Evolutionary conservation across 176 grass and related monocot genomes (phyloP).

Genomic region (Themeda triandra): DNA sequence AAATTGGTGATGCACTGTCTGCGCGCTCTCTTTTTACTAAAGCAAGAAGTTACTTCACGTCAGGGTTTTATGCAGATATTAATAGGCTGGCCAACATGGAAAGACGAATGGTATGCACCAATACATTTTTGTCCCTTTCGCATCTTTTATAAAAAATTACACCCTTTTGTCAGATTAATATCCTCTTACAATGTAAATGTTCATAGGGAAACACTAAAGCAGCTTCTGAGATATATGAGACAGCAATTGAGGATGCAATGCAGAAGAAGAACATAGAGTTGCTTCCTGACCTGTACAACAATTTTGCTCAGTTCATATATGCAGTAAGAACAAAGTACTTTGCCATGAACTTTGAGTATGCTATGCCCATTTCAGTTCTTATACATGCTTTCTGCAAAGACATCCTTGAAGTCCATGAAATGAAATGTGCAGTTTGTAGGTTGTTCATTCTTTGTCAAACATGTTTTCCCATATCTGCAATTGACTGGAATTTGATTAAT

Average conservation of each 20-base stretch:
- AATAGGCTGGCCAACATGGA: conserved; percentile 90
- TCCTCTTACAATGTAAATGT: conserved; percentile 27
- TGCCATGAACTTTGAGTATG: conserved; percentile 2
- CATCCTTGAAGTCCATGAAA: conserved; percentile 10
- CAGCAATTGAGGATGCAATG: conserved; percentile 71
- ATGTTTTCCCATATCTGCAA: background rate
- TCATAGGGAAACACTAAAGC: conserved; percentile 73
- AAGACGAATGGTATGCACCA: conserved; percentile 71
- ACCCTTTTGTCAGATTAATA: conserved; percentile 7
- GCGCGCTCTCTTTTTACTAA: conserved; percentile 65
- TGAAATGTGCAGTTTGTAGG: background rate
- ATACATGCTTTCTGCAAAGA: conserved; percentile 8
- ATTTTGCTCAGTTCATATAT: conserved; percentile 85
- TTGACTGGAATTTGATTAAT: conserved; percentile 21
- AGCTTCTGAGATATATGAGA: conserved; percentile 82
- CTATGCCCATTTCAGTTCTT: conserved; percentile 12
- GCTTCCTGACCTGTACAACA: conserved; percentile 58
- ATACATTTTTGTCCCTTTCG: conserved; percentile 5
- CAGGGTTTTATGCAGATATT: conserved; percentile 55
- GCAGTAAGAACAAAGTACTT: conserved; percentile 46
- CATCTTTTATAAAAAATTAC: background rate
- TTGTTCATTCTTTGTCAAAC: conserved; percentile 5
- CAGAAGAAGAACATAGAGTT: conserved; percentile 61
- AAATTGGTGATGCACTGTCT: conserved; percentile 68
- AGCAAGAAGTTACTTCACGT: conserved; percentile 41